Base-by-base conservation (phyloP, 2,329 filamentous ascomycete genomes). In the Beauveria sp. region DNA sequence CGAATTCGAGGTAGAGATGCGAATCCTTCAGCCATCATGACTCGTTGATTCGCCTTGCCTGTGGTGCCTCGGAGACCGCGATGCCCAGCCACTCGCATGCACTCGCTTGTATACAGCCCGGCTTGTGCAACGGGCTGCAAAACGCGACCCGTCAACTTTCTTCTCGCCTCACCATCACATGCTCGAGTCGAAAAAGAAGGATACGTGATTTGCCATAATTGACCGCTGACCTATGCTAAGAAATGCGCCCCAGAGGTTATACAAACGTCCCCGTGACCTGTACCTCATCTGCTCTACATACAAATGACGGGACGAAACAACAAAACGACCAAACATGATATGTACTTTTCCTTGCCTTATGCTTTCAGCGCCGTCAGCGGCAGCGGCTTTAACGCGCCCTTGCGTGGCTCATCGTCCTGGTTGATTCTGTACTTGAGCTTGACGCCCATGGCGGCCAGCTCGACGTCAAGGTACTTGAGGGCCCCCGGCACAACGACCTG, bases 361-460 rank as follows among this genome's bases (percentile, higher is more conserved):
- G 34, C 63, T 60, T 52, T 64, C 28, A 60, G 47, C 5, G 58
- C 49, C 5, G 58, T 59, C 60, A 64, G 62, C n/a, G 66, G 66
- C 70, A 74, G 75, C 63, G 73, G 78, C 66, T 73, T 72, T 71
- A 83, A 70, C 2, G 76, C 75, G 2, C 81, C 80, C 71, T 81
- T 83, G 55, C 81, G 77, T 60, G 81, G 78, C 67, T 79, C 82
- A 67, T 98, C 89, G 73, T 88, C 88, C 72, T 76, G 77, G 66
- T 81, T 79, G 47, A 86, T 74, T 61, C 78, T 77, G 68, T 96
- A 98, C 80, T 91, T 96, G 77, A 99, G 85, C 77, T 92, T 89
- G 59, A 99, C 88, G 58, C 95, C 95, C 95, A 99, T 99, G 61
- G 92, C 92, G 42, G 93, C 91, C 68, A 99, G 78, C 76, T 99